Percentiles rank a stretch among this genome's conserved stretches.
These are phyloP conservation scores for Citrus inodora DNA, from an alignment of 345 rosid genomes.

Conservation along the genomic window DNA sequence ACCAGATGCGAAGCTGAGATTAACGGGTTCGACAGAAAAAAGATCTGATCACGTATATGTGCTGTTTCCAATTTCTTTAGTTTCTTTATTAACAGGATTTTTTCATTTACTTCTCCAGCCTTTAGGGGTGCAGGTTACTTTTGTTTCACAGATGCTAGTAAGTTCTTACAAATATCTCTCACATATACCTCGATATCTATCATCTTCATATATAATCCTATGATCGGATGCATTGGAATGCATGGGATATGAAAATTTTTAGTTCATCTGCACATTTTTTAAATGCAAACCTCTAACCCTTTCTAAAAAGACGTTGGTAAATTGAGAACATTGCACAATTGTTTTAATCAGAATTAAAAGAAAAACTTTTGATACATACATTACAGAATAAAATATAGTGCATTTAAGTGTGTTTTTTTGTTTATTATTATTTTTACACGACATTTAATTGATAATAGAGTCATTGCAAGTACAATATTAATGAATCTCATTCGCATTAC, in stretches of 20 bases:
- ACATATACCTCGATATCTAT: neutral
- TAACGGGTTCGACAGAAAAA: neutral
- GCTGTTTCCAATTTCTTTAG: slow-evolving; percentile 26
- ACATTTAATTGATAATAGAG: no score
- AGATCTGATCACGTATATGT: neutral
- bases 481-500: no score
- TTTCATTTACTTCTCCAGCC: slow-evolving; percentile 32
- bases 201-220: neutral
- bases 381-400: no score
- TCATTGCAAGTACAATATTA: no score
- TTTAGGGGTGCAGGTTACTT: slow-evolving; percentile 25
- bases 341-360: no score
- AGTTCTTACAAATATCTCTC: neutral
- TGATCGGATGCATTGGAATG: neutral
- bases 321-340: no score
- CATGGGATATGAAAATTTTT: neutral
- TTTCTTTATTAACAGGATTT: slow-evolving; percentile 13
- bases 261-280: no score
- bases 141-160: slow-evolving; percentile 38
- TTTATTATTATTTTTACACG: no score
- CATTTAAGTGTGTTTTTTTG: no score
- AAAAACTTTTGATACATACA: no score
- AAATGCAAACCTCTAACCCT: no score
- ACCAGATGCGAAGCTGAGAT: neutral
- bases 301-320: no score